A percentile compares a stretch with the other conserved stretches of the same genome.
Evolutionary conservation across 2,329 filamentous ascomycete species (phyloP).

Genomic region (Xylaria sp.): DNA sequence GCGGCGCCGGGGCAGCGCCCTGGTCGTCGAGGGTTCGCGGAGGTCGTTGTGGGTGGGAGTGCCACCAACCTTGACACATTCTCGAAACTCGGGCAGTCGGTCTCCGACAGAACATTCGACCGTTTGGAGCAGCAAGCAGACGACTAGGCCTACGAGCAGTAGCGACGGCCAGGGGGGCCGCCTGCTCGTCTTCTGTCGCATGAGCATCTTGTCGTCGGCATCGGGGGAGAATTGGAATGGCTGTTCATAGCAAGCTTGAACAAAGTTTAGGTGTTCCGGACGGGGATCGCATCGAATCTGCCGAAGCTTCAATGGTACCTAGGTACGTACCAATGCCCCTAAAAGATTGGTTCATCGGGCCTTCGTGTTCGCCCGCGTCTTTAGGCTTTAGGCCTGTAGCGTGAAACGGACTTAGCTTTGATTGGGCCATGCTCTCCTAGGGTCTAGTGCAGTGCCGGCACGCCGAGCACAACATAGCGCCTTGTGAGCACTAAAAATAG

Average conservation of each 20-base stretch:
- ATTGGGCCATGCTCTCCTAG: neutral
- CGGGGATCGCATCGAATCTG: neutral
- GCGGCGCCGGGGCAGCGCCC: neutral
- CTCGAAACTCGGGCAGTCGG: constrained; percentile 80
- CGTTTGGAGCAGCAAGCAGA: constrained; percentile 47
- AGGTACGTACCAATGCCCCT: no score
- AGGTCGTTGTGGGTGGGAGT: neutral
- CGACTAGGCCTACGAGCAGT: constrained; percentile 45
- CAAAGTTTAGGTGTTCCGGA: neutral
- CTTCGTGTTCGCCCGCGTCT: no score
- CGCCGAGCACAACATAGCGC: neutral
- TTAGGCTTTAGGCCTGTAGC: neutral
- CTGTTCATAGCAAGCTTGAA: constrained; percentile 19
- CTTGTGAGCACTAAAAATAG: neutral
- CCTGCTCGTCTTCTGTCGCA: constrained; percentile 27
- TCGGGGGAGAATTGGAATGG: constrained; percentile 7
- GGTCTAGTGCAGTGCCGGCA: neutral
- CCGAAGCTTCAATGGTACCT: neutral
- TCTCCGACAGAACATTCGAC: constrained; percentile 80
- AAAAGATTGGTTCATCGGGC: no score
- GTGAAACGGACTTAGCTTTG: neutral
- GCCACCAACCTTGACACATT: constrained; percentile 77
- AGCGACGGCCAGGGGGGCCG: constrained; percentile 24
- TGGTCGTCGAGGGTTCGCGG: neutral
- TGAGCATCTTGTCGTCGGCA: constrained; percentile 34